Conservation (phyloP, 1,284 basidiomycete species). For the Bondarzewia mesenterica region DNA sequence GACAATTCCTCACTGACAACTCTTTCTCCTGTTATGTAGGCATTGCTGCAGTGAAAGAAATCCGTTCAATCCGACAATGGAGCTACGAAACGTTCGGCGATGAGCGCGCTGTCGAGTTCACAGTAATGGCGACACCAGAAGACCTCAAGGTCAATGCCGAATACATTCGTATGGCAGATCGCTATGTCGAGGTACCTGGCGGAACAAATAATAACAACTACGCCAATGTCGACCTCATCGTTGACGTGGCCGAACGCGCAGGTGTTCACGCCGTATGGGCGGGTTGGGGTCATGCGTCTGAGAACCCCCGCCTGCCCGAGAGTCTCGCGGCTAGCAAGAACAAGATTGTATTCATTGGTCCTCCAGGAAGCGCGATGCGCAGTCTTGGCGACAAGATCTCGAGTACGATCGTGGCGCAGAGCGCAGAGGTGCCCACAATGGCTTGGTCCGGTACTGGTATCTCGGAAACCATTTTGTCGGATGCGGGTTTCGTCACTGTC, state of each 20-base stretch:
- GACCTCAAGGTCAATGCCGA: slow-evolving; percentile 99
- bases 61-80: slow-evolving; percentile 98
- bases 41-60: slow-evolving; percentile 99
- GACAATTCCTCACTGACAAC: slow-evolving; percentile 14
- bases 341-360: slow-evolving; percentile 99
- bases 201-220: slow-evolving; percentile 99
- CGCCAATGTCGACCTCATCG: slow-evolving; percentile 98
- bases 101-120: slow-evolving; percentile 96
- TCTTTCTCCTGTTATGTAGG: slow-evolving; percentile 34
- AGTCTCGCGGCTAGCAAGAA: slow-evolving; percentile 85
- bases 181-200: slow-evolving; percentile 98
- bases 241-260: slow-evolving; percentile 94
- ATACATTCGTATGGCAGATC: slow-evolving; percentile 99
- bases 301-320: slow-evolving; percentile 98
- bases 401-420: slow-evolving; percentile 98
- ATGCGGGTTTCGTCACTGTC: slow-evolving; percentile 90
- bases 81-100: slow-evolving; percentile 98
- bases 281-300: slow-evolving; percentile 99
- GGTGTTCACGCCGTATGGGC: slow-evolving; percentile 99
- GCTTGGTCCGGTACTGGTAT: slow-evolving; percentile 98
- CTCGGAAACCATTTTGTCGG: slow-evolving; percentile 79
- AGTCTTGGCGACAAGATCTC: slow-evolving; percentile 99
- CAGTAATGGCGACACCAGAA: slow-evolving; percentile 99
- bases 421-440: slow-evolving; percentile 97
- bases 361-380: slow-evolving; percentile 98